Base-by-base conservation (phyloP, 768 basidiomycete genomes). In the Suillus subaureus region DNA sequence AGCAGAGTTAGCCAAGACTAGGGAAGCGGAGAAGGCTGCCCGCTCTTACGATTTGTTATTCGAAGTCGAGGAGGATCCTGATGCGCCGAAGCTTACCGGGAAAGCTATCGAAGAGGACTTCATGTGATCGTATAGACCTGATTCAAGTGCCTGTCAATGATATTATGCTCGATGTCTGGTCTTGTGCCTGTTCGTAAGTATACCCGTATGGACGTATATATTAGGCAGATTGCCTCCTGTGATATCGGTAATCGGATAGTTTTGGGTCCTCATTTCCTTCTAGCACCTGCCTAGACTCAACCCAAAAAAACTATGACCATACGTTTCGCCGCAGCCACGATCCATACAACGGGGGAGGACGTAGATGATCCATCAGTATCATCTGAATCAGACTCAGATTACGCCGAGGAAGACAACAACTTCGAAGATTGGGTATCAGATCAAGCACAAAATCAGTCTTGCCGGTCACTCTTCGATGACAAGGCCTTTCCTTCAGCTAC, bases 11-110 rank as follows among this genome's bases (percentile, higher is more conserved):
- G 88, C 88, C 4, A 87, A 87, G 64, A 78, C 82, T 16, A 84
- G 96, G 70, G 94, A 92, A 74, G 93, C 89, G 21, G 93, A 95
- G 72, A 97, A 96, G 72, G 89, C 90, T 21, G 89, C 92, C 11
- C 81, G 89, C n/a, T 93, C 91, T 2, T 99, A 98, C 68, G 94
- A 95, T 74, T 80, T 84, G 0, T 79, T 98, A 61, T 93, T 91
- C 79, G 84, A 84, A 31, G 89, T 82, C 3, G 86, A 88, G 54
- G 84, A 84, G 63, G 87, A 88, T 33, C 86, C 87, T 13, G 75
- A 79, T 39, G 80, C 66, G 13, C 81, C 81, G 28, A 79, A 79
- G 68, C 86, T 86, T 76, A 88, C 87, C 3, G 91, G 87, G 15
- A 83, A 85, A 69, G 93, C 93, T 70, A 79, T 93, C 72, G 92